These are phyloP conservation scores for Ciborinia camelliae DNA, from an alignment of 2,329 filamentous ascomycete genomes.

Conservation along the genomic window DNA sequence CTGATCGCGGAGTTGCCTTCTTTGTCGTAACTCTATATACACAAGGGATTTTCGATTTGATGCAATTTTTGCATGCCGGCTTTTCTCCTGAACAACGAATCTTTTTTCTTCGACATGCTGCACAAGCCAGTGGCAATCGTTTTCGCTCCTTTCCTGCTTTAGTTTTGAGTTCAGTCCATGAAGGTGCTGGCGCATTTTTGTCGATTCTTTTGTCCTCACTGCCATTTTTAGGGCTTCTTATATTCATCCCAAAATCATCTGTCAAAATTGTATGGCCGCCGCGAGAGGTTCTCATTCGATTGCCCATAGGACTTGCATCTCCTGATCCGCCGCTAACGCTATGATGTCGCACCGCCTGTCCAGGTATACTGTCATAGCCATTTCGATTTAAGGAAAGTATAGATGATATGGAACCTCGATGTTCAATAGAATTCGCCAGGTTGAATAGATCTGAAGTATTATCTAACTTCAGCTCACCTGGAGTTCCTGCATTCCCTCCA, in stretches of 20 bases:
- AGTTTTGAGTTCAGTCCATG: slow-evolving; percentile 82
- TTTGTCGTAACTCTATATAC: slow-evolving; percentile 96
- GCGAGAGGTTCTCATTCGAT: slow-evolving; percentile 23
- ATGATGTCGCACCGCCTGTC: slow-evolving; percentile 23
- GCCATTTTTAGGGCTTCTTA: slow-evolving; percentile 47
- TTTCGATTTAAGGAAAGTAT: slow-evolving; percentile 27
- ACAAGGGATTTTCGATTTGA: slow-evolving; percentile 87
- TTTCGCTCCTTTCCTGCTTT: slow-evolving; percentile 96
- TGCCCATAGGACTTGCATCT: slow-evolving; percentile 36
- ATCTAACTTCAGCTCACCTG: slow-evolving; percentile 36
- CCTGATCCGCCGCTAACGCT: slow-evolving; percentile 37
- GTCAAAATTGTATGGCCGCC: slow-evolving; percentile 30
- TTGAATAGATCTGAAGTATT: slow-evolving; percentile 30
- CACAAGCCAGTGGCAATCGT: slow-evolving; percentile 86
- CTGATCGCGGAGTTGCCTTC: slow-evolving; percentile 89
- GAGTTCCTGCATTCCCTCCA: slow-evolving; percentile 40
- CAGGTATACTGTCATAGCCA: slow-evolving; percentile 28
- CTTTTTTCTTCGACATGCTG: slow-evolving; percentile 94
- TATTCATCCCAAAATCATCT: slow-evolving; percentile 57
- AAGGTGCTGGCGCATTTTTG: slow-evolving; percentile 56
- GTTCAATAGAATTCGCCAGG: slow-evolving; percentile 26
- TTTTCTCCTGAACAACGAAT: slow-evolving; percentile 98
- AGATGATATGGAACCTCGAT: slow-evolving; percentile 30
- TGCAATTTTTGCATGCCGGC: slow-evolving; percentile 93
- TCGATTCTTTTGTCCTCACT: slow-evolving; percentile 56